A percentile compares a stretch with the other conserved stretches of the same genome.
Evolutionary conservation across 1,139 yeast species (phyloP).

Genomic region (Scheffersomyces titani): DNA sequence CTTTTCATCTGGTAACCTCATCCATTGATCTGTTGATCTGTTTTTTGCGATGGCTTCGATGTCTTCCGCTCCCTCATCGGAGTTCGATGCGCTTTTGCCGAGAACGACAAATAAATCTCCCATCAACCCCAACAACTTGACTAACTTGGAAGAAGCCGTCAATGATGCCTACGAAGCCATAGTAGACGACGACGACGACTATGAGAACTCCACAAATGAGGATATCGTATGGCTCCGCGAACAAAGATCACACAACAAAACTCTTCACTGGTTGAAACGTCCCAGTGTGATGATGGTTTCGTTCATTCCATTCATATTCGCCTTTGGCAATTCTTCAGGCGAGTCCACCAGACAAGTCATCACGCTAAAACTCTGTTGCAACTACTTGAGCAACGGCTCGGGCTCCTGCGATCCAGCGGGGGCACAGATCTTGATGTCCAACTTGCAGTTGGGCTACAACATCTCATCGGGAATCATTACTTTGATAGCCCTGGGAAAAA

Average conservation of each 20-base stretch:
- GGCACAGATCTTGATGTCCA: constrained; percentile 38
- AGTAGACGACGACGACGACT: constrained; percentile 29
- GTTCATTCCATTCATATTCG: constrained; percentile 25
- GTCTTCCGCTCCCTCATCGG: not conserved
- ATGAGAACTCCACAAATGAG: constrained; percentile 33
- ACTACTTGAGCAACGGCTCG: constrained; percentile 15
- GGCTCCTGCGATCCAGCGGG: constrained; percentile 29
- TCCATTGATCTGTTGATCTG: not conserved
- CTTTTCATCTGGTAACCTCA: not conserved
- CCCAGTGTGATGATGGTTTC: constrained; percentile 38
- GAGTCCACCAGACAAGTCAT: constrained; percentile 37
- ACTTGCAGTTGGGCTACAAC: constrained; percentile 32
- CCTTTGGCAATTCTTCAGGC: constrained; percentile 32
- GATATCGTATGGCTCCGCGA: constrained; percentile 42
- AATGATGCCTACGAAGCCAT: constrained; percentile 31
- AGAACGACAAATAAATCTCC: not conserved
- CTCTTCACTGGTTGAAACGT: constrained; percentile 34
- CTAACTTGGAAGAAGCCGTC: constrained; percentile 23
- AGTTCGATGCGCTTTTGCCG: not conserved
- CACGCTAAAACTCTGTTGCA: constrained; percentile 40
- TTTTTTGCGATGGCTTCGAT: not conserved
- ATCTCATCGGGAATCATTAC: constrained; percentile 30
- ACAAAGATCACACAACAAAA: constrained; percentile 31
- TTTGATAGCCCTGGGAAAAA: constrained; percentile 44
- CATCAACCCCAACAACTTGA: not conserved